phyloP scores from a whole-genome alignment of 129 eudicot species.

The Saussurea involucrata region DNA sequence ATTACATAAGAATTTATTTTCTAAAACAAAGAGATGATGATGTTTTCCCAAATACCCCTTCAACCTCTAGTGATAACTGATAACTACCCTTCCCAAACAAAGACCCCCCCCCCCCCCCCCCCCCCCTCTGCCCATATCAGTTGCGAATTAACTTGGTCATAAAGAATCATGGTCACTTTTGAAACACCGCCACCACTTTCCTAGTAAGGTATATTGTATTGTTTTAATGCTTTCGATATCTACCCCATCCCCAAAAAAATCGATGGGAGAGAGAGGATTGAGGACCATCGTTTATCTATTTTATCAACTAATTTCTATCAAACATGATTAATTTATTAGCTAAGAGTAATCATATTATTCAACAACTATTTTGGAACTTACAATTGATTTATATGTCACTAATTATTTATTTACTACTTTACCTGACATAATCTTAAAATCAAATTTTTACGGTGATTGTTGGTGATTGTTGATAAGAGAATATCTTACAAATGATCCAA shows the following conservation, averaged over 20 bases:
- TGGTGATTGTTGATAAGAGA: too few relatives aligned
- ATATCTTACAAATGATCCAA: too few relatives aligned
- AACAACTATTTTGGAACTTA: background rate
- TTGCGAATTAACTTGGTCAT: background rate
- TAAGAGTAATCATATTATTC: too few relatives aligned
- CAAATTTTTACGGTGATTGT: too few relatives aligned
- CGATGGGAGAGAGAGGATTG: background rate
- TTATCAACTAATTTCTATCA: background rate
- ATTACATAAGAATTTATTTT: background rate
- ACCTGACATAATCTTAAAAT: too few relatives aligned
- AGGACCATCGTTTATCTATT: background rate
- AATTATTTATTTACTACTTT: too few relatives aligned
- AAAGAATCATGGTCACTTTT: background rate
- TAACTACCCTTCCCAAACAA: background rate
- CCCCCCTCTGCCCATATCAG: too few relatives aligned
- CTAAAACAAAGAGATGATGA: too few relatives aligned
- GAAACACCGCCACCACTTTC: background rate
- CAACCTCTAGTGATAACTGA: background rate
- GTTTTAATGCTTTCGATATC: background rate
- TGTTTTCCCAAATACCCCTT: background rate
- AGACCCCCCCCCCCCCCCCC: background rate
- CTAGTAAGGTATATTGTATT: background rate
- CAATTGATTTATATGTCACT: too few relatives aligned
- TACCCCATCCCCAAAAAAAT: background rate
- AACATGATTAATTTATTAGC: too few relatives aligned